phyloP scores from a whole-genome alignment of 495 filamentous ascomycete species.

The Eremomyces bilateralis region DNA sequence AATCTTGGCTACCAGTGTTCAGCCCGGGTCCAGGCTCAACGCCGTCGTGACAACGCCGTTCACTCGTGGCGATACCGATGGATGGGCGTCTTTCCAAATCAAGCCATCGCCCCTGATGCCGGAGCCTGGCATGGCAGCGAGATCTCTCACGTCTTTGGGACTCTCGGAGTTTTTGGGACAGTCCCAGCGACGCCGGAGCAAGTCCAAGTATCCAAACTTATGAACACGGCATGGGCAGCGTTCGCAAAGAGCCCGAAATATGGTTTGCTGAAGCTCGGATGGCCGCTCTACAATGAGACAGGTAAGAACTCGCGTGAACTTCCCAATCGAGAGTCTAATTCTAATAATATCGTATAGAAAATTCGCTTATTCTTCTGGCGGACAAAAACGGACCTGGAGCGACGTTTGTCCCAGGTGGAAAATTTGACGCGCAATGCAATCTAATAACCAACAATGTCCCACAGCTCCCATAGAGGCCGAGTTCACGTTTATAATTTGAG shows the following conservation, averaged over 20 bases:
- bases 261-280: not conserved
- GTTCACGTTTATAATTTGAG: too few relatives aligned
- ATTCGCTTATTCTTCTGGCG: too few relatives aligned
- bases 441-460: too few relatives aligned
- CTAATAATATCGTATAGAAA: too few relatives aligned
- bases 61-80: slow-evolving; percentile 1
- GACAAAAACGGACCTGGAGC: too few relatives aligned
- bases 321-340: too few relatives aligned
- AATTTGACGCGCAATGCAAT: too few relatives aligned
- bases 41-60: not conserved
- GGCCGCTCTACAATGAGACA: slow-evolving; percentile 7
- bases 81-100: slow-evolving; percentile 1
- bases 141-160: slow-evolving; percentile 1
- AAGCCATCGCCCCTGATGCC: not conserved
- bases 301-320: too few relatives aligned
- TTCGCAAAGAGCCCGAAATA: slow-evolving; percentile 2
- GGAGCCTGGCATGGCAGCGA: slow-evolving; percentile 3
- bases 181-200: not conserved
- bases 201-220: not conserved
- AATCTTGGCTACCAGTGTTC: not conserved
- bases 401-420: too few relatives aligned
- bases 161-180: not conserved
- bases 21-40: not conserved
- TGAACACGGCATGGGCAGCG: slow-evolving; percentile 3
- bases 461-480: too few relatives aligned